Base-by-base conservation (phyloP, 345 rosid species). In the Cardamine chenopodiifolia region DNA sequence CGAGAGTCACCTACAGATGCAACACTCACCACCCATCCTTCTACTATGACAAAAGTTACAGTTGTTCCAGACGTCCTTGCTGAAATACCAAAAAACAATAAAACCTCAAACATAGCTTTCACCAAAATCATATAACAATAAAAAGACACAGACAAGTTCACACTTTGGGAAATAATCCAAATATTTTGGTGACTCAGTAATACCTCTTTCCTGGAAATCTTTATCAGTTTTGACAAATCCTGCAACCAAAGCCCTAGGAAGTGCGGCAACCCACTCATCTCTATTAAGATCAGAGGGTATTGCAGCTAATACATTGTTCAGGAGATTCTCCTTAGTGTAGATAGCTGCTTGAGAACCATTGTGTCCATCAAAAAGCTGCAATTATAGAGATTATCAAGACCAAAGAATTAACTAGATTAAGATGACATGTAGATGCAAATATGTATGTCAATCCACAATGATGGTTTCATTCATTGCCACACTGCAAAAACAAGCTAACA, bases 1-100 rank as follows among this genome's bases (percentile, higher is more conserved):
- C 94, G 97, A 20, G 99, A 96, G 81, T 96, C 99, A 4, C 99
- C 99, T 55, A 96, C 99, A 60, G 99, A 96, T 75, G 98, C 99
- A 73, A 90, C 99, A 57, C 95, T 92, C 78, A 96, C 66, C 35
- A 86, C 85, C 94, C 91, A 92, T 67, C 98, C 97, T 79, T 96
- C 99, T 56, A 92, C 87, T 72, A 96, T 86, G 25, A 86, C 90
- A 80, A 92, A 92, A 64, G 99, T 90, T 69, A 92, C 98, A 4
- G 99, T 90, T 18, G 98, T 96, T 71, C 98, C 98, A 2, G 98
- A 96, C 6, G 88, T 89, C 82, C 86, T 86, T 15, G 92, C 98
- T 93, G 91, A 58, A 73, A 83, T 55, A 44, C 47, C 19, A 52
- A 66, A 13, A 70, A 75, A 58, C 28, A 78, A 40, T 6, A 22